Evolutionary conservation across 768 basidiomycete genomes (phyloP).

Genomic region (Boletus rufocinnamomeus): DNA sequence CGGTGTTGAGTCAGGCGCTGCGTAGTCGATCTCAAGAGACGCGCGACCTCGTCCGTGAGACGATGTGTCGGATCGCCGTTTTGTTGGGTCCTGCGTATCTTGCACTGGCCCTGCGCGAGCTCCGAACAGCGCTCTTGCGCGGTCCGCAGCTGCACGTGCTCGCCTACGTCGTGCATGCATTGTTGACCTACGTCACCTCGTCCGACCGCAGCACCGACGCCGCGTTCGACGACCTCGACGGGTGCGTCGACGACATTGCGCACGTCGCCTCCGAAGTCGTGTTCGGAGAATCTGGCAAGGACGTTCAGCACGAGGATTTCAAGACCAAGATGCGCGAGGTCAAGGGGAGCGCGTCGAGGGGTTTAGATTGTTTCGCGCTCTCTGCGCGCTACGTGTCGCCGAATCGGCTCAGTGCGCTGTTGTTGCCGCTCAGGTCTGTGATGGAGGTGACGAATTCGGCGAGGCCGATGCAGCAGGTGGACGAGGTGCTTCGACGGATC

Average conservation of each 20-base stretch:
- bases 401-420: slow-evolving; percentile 67
- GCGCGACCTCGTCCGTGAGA: slow-evolving; percentile 81
- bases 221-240: slow-evolving; percentile 66
- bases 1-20: slow-evolving; percentile 83
- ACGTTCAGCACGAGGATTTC: slow-evolving; percentile 86
- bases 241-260: slow-evolving; percentile 75
- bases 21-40: slow-evolving; percentile 95
- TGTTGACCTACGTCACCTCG: slow-evolving; percentile 79
- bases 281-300: slow-evolving; percentile 91
- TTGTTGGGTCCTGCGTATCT: slow-evolving; percentile 75
- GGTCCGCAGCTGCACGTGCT: slow-evolving; percentile 95
- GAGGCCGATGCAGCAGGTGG: slow-evolving; percentile 80
- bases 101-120: slow-evolving; percentile 70
- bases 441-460: slow-evolving; percentile 83
- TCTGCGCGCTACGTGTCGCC: slow-evolving; percentile 81
- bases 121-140: slow-evolving; percentile 80
- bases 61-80: slow-evolving; percentile 76
- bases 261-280: slow-evolving; percentile 86
- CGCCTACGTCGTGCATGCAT: slow-evolving; percentile 78
- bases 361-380: slow-evolving; percentile 82
- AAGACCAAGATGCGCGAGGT: slow-evolving; percentile 95
- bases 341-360: slow-evolving; percentile 75
- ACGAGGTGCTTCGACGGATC: slow-evolving; percentile 85
- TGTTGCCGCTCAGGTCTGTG: slow-evolving; percentile 78
- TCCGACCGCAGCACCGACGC: slow-evolving; percentile 46